A percentile compares a stretch with the other conserved stretches of the same genome.
Conservation (phyloP, 2,329 filamentous ascomycete genomes). For the Rhynchosporium graminicola region DNA sequence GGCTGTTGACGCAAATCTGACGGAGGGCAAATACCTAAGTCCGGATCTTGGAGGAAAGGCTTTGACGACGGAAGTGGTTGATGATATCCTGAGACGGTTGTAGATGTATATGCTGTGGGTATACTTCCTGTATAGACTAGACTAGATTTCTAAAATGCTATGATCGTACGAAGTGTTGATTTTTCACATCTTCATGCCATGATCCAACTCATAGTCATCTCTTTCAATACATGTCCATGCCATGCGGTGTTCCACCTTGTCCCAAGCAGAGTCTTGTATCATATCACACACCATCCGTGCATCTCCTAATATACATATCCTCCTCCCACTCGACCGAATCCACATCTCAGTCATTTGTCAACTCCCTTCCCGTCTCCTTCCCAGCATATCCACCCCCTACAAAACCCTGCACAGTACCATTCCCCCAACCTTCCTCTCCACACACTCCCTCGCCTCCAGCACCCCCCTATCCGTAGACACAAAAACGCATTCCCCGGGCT, state of each 20-base stretch:
- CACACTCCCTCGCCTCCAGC: conserved; percentile 68
- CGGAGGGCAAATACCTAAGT: conserved; percentile 77
- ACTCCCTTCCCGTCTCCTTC: too few relatives aligned
- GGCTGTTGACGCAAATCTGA: conserved; percentile 87
- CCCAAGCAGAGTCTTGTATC: conserved; percentile 11
- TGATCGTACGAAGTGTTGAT: conserved; percentile 11
- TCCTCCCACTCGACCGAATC: conserved; percentile 1
- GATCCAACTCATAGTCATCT: background rate
- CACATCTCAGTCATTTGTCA: too few relatives aligned
- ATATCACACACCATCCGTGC: conserved; percentile 29
- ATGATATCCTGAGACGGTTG: conserved; percentile 82
- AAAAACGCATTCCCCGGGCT: conserved; percentile 69
- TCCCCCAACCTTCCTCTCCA: conserved; percentile 68
- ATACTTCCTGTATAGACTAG: background rate
- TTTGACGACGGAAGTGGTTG: conserved; percentile 80
- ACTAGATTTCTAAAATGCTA: conserved; percentile 5
- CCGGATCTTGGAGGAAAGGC: conserved; percentile 90
- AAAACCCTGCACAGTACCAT: conserved; percentile 64
- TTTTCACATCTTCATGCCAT: conserved; percentile 4
- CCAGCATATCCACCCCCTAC: conserved; percentile 37
- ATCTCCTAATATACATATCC: conserved; percentile 31
- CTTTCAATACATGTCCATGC: too few relatives aligned
- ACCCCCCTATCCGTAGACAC: conserved; percentile 67
- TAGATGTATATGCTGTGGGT: conserved; percentile 46
- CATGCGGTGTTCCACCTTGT: too few relatives aligned